Evolutionary conservation across 2,329 filamentous ascomycete genomes (phyloP), one percentile per base, ranked within the genome.

Genomic region (Sclerotiophoma versabilis): DNA sequence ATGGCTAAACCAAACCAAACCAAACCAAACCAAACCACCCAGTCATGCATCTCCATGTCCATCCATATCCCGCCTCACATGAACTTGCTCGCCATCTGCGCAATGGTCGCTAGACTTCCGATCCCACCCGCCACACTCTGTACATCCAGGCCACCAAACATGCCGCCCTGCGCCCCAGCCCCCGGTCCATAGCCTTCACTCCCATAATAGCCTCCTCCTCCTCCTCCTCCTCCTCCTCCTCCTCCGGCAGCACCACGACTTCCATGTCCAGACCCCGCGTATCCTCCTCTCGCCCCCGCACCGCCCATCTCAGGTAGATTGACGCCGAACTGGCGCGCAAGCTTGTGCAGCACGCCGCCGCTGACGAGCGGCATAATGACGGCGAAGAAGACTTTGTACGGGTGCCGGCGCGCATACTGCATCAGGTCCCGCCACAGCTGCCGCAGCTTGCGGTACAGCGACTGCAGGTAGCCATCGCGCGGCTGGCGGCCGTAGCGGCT

Each of bases 361-460:
- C 89, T 92, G 67, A 97, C 80, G 53, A 98, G 82, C 9, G 93
- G 93, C 84, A 97, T 86, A 67, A 97, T 84, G 59, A 96, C 88
- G 58, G 92, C 84, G 79, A 97, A 90, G 79, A 97, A 90, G 41
- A 96, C 90, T 78, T 96, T 96, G 71, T 92, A 78, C 0, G 93
- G 93, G 77, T 97, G 89, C 30, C 86, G 83, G 72, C 91, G 89
- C 67, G 91, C 89, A 77, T 93, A 96, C 73, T 88, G 85, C 73
- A 89, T 81, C 8, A 97, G 86, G 72, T 96, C 88, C 68, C 89
- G 89, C 52, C 96, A 79, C 58, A 96, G 84, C 36, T 89, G 87
- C 71, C 88, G 89, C 57, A 97, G 84, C 68, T 91, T 88, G 75
- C 85, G 84, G 74, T 91, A 83, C 39, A 92, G 81, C 63, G 88